Percentiles rank a stretch among this genome's conserved stretches.
phyloP scores from a whole-genome alignment of 352 stramenopile species.

The Globisporangium iwayamae region DNA sequence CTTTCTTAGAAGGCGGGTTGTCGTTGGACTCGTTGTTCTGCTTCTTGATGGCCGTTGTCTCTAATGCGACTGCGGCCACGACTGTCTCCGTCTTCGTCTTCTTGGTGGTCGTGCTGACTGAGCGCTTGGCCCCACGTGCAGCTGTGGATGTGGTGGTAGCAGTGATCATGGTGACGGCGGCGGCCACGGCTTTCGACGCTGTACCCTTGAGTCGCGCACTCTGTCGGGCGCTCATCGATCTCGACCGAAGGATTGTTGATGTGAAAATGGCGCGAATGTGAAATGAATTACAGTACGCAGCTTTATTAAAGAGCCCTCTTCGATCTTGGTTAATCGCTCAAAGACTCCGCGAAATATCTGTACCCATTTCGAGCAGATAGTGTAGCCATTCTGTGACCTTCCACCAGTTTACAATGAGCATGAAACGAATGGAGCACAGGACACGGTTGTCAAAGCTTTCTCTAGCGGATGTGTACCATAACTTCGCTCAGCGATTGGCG shows the following conservation, averaged over 20 bases:
- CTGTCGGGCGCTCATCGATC: slow-evolving; percentile 22
- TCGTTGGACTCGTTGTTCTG: background rate
- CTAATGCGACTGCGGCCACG: background rate
- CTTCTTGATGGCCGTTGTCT: background rate
- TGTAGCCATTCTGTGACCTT: too few species aligned
- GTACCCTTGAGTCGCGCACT: slow-evolving; percentile 35
- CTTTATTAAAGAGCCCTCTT: too few species aligned
- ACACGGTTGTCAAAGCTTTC: too few species aligned
- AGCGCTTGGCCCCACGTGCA: background rate
- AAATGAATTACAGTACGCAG: too few species aligned
- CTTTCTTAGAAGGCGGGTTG: slow-evolving; percentile 1
- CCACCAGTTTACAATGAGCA: too few species aligned
- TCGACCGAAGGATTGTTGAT: background rate
- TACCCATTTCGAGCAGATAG: too few species aligned
- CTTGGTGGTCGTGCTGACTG: slow-evolving; percentile 11
- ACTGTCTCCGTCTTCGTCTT: background rate
- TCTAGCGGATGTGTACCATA: too few species aligned
- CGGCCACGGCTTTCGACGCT: slow-evolving; percentile 16
- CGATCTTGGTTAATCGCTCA: too few species aligned
- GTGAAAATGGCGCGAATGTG: background rate
- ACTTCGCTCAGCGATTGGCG: too few species aligned
- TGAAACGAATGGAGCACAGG: too few species aligned
- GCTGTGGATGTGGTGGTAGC: background rate
- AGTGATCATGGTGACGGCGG: background rate
- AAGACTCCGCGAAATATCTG: too few species aligned